These are phyloP conservation scores for Panaeolus papilionaceus DNA, from an alignment of 768 basidiomycete species.

Conservation along the genomic window DNA sequence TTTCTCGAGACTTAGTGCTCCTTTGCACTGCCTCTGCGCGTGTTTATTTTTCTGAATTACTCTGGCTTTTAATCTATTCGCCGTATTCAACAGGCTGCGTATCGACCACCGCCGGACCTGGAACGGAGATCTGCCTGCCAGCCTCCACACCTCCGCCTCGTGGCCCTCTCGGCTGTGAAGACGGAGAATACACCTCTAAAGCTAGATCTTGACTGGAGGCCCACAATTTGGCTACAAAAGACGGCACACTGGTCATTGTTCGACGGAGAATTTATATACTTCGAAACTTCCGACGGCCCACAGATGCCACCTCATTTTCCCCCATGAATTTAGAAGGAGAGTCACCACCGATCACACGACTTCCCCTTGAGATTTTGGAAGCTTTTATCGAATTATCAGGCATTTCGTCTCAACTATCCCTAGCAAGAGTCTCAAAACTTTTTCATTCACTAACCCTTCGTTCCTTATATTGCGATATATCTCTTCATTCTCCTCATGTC, in stretches of 20 bases:
- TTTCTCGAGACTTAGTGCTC: neutral
- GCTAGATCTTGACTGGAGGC: slow-evolving; percentile 14
- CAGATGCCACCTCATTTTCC: slow-evolving; percentile 23
- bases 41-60: slow-evolving; percentile 4
- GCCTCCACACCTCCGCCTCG: slow-evolving; percentile 15
- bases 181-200: slow-evolving; percentile 14
- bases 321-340: slow-evolving; percentile 28
- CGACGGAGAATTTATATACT: slow-evolving; percentile 20
- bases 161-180: slow-evolving; percentile 14
- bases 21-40: slow-evolving; percentile 3
- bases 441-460: slow-evolving; percentile 39
- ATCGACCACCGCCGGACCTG: slow-evolving; percentile 14
- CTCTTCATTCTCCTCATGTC: slow-evolving; percentile 33
- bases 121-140: slow-evolving; percentile 15
- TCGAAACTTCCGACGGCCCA: slow-evolving; percentile 17
- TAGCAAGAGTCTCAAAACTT: slow-evolving; percentile 40
- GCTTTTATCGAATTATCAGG: slow-evolving; percentile 38
- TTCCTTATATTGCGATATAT: slow-evolving; percentile 40
- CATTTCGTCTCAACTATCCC: slow-evolving; percentile 34
- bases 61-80: slow-evolving; percentile 14
- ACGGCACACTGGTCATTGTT: slow-evolving; percentile 18
- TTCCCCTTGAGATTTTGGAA: slow-evolving; percentile 45
- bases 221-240: slow-evolving; percentile 20
- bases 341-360: slow-evolving; percentile 27
- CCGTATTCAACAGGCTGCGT: slow-evolving; percentile 10